Percentiles rank a stretch among this genome's conserved stretches.
Conservation (phyloP, 2,329 filamentous ascomycete species). For the Xylaria sp. region DNA sequence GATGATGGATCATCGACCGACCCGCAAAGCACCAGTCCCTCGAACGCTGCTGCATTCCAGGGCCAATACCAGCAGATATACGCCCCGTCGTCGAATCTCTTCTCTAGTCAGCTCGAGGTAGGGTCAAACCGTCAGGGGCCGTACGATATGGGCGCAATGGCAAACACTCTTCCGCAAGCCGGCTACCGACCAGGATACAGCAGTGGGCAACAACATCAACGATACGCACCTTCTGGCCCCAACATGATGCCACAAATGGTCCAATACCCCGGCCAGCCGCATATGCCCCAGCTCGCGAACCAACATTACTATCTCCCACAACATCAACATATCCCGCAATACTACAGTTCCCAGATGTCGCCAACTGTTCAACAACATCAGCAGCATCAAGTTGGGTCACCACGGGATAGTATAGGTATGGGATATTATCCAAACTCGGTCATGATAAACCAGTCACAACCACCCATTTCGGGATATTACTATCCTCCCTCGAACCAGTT, state of each 20-base stretch:
- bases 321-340: constrained; percentile 56
- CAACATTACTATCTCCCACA: constrained; percentile 62
- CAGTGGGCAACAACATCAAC: constrained; percentile 49
- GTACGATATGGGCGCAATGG: constrained; percentile 61
- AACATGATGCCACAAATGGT: constrained; percentile 55
- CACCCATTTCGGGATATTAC: constrained; percentile 48
- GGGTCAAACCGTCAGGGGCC: constrained; percentile 48
- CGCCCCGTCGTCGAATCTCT: constrained; percentile 52
- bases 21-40: constrained; percentile 39
- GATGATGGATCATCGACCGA: constrained; percentile 41
- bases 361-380: constrained; percentile 52
- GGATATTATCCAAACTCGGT: constrained; percentile 58
- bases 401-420: constrained; percentile 18
- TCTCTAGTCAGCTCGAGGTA: constrained; percentile 57
- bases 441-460: constrained; percentile 35
- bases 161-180: constrained; percentile 56
- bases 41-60: constrained; percentile 44
- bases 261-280: constrained; percentile 54
- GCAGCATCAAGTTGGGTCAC: constrained; percentile 51
- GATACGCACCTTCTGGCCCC: constrained; percentile 46
- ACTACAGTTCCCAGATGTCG: constrained; percentile 54
- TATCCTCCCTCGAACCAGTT: constrained; percentile 56
- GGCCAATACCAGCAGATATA: constrained; percentile 50
- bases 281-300: constrained; percentile 53
- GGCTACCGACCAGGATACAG: constrained; percentile 55